Percentiles rank a stretch among this genome's conserved stretches.
These are phyloP conservation scores for Diaporthe batatas DNA, from an alignment of 2,329 filamentous ascomycete genomes.

Conservation along the genomic window DNA sequence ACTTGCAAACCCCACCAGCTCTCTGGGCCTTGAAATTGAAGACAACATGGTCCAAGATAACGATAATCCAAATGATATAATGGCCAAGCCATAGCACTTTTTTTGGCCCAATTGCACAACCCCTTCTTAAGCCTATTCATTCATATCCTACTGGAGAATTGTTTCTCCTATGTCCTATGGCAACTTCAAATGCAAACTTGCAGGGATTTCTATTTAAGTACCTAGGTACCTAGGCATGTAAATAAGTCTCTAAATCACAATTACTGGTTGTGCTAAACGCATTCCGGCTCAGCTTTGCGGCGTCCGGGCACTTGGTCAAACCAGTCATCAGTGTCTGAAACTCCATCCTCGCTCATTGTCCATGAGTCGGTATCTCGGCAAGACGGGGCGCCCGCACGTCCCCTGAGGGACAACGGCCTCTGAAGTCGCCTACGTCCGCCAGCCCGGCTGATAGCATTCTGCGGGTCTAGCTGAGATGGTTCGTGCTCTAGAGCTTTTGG, in stretches of 20 bases:
- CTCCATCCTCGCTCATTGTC: background rate
- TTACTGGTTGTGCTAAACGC: background rate
- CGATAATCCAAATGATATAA: constrained; percentile 15
- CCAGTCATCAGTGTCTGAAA: background rate
- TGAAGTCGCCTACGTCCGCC: background rate
- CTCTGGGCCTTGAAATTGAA: constrained; percentile 24
- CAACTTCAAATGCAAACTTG: background rate
- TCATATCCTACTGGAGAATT: background rate
- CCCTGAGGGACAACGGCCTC: background rate
- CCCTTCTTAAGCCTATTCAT: background rate
- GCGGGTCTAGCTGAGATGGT: background rate
- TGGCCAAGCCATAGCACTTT: background rate
- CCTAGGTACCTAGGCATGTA: background rate
- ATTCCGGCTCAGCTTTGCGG: background rate
- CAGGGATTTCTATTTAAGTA: background rate
- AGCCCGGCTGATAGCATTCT: background rate
- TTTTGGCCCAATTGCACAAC: background rate
- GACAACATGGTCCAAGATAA: background rate
- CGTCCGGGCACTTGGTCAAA: background rate
- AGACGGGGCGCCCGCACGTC: background rate
- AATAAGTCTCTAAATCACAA: background rate
- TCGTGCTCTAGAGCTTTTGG: background rate
- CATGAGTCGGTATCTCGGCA: background rate
- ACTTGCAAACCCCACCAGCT: constrained; percentile 2
- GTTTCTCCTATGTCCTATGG: background rate